phyloP scores from a whole-genome alignment of 352 stramenopile species.

The Pythium sukuiense region DNA sequence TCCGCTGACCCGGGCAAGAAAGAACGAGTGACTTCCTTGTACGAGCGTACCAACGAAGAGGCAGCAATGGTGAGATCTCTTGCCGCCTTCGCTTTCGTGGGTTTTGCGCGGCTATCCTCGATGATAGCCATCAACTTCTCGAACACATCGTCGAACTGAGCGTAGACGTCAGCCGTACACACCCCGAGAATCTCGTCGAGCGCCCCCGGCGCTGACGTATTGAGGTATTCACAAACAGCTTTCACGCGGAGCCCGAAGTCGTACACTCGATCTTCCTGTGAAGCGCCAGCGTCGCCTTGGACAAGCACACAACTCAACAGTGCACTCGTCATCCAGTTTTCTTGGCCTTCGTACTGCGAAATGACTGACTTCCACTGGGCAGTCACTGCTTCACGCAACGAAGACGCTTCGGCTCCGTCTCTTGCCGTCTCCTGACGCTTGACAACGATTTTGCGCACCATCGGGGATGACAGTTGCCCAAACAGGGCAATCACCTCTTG shows the following conservation, averaged over 20 bases:
- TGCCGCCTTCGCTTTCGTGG: slow-evolving; percentile 14
- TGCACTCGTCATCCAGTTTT: slow-evolving; percentile 36
- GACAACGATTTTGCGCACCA: slow-evolving; percentile 6
- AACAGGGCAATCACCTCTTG: slow-evolving; percentile 8
- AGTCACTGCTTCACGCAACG: slow-evolving; percentile 16
- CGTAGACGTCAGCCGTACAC: slow-evolving; percentile 21
- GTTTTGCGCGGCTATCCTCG: slow-evolving; percentile 20
- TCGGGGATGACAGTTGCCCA: slow-evolving; percentile 2
- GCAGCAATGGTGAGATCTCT: slow-evolving; percentile 29
- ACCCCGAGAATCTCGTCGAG: slow-evolving; percentile 29
- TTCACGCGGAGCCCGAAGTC: slow-evolving; percentile 61
- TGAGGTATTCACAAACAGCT: slow-evolving; percentile 38
- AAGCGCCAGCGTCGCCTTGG: slow-evolving; percentile 7
- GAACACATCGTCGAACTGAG: slow-evolving; percentile 32
- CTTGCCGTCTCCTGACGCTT: slow-evolving; percentile 5
- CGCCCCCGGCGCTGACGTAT: slow-evolving; percentile 20
- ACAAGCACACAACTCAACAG: slow-evolving; percentile 41
- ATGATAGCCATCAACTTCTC: slow-evolving; percentile 35
- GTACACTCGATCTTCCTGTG: slow-evolving; percentile 9
- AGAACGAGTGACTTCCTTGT: slow-evolving; percentile 7
- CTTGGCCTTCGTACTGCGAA: slow-evolving; percentile 28
- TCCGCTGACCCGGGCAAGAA: not conserved
- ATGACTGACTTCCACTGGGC: slow-evolving; percentile 26
- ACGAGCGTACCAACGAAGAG: slow-evolving; percentile 14
- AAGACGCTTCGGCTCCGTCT: slow-evolving; percentile 8